phyloP scores from a whole-genome alignment of 768 basidiomycete genomes.

The Auricularia sp. region DNA sequence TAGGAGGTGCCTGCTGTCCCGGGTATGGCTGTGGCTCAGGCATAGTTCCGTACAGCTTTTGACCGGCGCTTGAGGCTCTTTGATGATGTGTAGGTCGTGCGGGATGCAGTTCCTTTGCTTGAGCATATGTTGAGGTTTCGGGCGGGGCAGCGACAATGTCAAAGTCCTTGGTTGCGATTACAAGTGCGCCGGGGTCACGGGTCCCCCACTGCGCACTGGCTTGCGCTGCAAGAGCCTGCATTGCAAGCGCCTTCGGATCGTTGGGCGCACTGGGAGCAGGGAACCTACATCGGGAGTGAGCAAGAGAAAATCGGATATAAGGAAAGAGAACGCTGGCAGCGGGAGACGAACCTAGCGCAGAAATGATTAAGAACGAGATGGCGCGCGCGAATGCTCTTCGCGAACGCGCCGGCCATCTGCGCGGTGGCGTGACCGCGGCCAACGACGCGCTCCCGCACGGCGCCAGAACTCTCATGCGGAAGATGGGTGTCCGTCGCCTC shows the following conservation, averaged over 20 bases:
- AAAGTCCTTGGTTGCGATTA: not conserved
- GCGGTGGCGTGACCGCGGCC: not conserved
- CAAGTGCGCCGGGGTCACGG: not conserved
- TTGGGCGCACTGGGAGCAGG: not conserved
- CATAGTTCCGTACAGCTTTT: too few species aligned
- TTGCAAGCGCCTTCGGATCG: not conserved
- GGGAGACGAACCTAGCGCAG: not conserved
- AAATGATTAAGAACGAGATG: not conserved
- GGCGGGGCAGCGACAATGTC: not conserved
- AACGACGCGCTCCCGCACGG: not conserved
- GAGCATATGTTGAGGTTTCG: not conserved
- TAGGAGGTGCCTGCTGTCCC: too few species aligned
- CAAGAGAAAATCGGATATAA: too few species aligned
- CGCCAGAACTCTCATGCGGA: not conserved
- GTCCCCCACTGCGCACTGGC: not conserved
- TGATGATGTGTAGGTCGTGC: too few species aligned
- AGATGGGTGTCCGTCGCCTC: not conserved
- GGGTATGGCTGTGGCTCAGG: too few species aligned
- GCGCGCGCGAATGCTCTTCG: not conserved
- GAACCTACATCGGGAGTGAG: not conserved
- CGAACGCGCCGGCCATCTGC: not conserved
- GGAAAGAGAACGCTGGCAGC: too few species aligned
- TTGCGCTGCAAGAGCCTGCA: not conserved
- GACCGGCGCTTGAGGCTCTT: too few species aligned
- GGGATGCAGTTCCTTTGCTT: too few species aligned